phyloP scores from a whole-genome alignment of 1,284 basidiomycete species.

The Cryptococcus deneoformans region DNA sequence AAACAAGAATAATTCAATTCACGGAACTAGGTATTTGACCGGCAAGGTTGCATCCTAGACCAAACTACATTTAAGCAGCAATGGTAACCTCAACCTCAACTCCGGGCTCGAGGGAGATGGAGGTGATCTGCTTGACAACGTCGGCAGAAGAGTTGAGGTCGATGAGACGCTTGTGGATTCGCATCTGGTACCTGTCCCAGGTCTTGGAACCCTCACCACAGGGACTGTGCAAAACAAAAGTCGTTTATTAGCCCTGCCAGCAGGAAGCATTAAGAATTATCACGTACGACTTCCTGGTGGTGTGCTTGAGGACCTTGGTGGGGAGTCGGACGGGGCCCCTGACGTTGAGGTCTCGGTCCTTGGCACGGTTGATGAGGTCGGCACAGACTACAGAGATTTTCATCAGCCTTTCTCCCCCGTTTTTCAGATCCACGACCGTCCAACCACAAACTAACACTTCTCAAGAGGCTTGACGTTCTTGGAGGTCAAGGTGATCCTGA shows the following conservation, averaged over 20 bases:
- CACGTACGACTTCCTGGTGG: constrained; percentile 93
- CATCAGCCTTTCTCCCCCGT: not conserved
- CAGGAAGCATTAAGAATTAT: not conserved
- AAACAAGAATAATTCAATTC: not conserved
- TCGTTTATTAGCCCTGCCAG: constrained; percentile 3
- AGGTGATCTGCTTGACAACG: constrained; percentile 99
- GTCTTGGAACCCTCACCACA: constrained; percentile 99
- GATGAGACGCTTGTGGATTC: constrained; percentile 99
- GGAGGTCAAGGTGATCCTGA: constrained; percentile 98
- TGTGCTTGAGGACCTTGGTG: constrained; percentile 98
- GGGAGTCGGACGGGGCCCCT: constrained; percentile 99
- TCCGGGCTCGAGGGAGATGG: constrained; percentile 97
- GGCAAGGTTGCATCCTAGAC: not conserved
- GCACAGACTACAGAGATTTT: constrained; percentile 67
- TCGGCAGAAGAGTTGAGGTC: constrained; percentile 98
- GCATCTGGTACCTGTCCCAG: constrained; percentile 99
- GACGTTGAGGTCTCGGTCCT: constrained; percentile 99
- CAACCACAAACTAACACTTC: constrained; percentile 70
- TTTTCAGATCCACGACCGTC: too few relatives aligned
- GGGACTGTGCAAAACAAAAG: constrained; percentile 58
- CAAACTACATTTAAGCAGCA: constrained; percentile 53
- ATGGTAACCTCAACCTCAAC: constrained; percentile 99
- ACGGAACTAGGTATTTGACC: not conserved
- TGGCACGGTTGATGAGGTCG: constrained; percentile 97
- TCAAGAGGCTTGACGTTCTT: constrained; percentile 98